These are phyloP conservation scores for Cordyceps cateniannulata DNA, from an alignment of 2,329 filamentous ascomycete species.

Conservation along the genomic window DNA sequence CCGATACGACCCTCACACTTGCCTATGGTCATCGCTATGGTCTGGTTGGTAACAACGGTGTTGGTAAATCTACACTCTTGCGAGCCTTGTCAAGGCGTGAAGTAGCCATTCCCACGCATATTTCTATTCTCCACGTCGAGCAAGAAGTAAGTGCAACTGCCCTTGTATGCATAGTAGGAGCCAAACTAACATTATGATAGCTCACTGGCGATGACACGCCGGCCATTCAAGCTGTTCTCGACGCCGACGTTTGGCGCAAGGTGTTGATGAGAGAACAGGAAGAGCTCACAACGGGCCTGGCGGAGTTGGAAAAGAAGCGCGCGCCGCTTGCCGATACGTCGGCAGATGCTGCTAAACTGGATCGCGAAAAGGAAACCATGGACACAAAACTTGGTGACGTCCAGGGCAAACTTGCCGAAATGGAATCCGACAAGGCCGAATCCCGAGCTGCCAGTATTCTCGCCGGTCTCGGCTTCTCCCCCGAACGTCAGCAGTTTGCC, in stretches of 20 bases:
- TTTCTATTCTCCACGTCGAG: slow-evolving; percentile 97
- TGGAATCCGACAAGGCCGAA: slow-evolving; percentile 99
- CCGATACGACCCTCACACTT: slow-evolving; percentile 83
- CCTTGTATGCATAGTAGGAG: not conserved
- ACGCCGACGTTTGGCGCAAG: slow-evolving; percentile 98
- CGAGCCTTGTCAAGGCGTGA: slow-evolving; percentile 89
- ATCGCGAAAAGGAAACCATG: slow-evolving; percentile 81
- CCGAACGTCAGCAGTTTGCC: slow-evolving; percentile 83
- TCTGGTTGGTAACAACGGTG: slow-evolving; percentile 98
- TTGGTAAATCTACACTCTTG: slow-evolving; percentile 92
- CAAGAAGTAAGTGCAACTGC: slow-evolving; percentile 64
- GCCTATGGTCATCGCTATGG: slow-evolving; percentile 92
- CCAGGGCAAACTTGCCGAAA: slow-evolving; percentile 86
- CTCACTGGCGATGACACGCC: slow-evolving; percentile 94
- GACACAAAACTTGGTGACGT: slow-evolving; percentile 89
- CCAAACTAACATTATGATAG: slow-evolving; percentile 34
- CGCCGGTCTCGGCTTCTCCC: slow-evolving; percentile 91
- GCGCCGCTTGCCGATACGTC: slow-evolving; percentile 84
- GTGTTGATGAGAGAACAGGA: slow-evolving; percentile 85
- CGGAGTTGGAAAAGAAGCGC: slow-evolving; percentile 70
- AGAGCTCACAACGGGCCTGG: slow-evolving; percentile 73
- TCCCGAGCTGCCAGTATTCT: slow-evolving; percentile 92
- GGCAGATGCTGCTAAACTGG: slow-evolving; percentile 75
- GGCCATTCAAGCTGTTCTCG: slow-evolving; percentile 87
- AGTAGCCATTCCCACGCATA: slow-evolving; percentile 89